phyloP scores from a whole-genome alignment of 129 eudicot species.

The Kitagawia praeruptora region DNA sequence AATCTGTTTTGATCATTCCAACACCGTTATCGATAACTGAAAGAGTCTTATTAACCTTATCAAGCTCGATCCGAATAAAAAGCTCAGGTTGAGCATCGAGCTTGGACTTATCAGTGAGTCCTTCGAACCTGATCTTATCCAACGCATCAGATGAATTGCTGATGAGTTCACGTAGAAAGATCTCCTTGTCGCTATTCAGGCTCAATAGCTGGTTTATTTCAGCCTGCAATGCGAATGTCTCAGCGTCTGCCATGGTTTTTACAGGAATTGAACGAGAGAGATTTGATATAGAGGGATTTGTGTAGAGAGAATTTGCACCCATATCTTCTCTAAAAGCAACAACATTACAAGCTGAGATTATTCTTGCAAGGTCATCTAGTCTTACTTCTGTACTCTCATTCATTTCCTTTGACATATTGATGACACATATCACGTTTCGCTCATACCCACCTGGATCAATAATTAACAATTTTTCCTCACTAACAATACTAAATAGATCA shows the following conservation, averaged over 20 bases:
- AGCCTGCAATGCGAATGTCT: conserved; percentile 33
- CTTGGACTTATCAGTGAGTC: conserved; percentile 69
- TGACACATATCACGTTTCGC: no score
- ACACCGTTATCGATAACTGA: conserved; percentile 70
- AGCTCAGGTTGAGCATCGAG: conserved; percentile 83
- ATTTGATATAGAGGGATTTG: no score
- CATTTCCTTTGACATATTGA: no score
- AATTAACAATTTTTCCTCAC: no score
- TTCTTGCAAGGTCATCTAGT: no score
- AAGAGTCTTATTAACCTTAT: conserved; percentile 70
- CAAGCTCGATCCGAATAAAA: conserved; percentile 71
- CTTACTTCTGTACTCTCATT: no score
- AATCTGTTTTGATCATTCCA: conserved; percentile 40
- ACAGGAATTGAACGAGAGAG: no score
- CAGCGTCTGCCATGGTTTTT: conserved; percentile 44
- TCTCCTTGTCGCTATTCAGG: conserved; percentile 30
- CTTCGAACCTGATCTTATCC: conserved; percentile 75
- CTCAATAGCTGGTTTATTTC: conserved; percentile 8
- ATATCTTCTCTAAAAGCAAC: no score
- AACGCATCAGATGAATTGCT: conserved; percentile 83
- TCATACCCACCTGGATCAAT: no score
- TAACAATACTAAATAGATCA: no score
- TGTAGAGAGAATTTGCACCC: no score
- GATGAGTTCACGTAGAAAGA: conserved; percentile 64
- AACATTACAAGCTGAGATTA: no score